Conservation (phyloP, 2,329 filamentous ascomycete species). For the Lojkania enalia region DNA sequence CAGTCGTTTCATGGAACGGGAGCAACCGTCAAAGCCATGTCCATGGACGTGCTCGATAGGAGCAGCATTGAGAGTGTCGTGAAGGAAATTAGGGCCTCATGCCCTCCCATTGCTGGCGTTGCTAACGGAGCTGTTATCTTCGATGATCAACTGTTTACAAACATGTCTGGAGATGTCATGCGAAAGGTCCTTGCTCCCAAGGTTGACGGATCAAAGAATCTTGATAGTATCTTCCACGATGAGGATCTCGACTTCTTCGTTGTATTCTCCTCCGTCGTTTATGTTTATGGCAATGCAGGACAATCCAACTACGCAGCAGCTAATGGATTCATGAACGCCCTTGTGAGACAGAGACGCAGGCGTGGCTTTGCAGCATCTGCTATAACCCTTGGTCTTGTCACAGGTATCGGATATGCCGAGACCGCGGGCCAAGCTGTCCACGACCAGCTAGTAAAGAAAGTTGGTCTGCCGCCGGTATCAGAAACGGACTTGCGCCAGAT, state of each 20-base stretch:
- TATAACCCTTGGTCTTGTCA: conserved; percentile 45
- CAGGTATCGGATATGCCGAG: conserved; percentile 49
- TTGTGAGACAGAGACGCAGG: conserved; percentile 43
- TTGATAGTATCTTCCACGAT: conserved; percentile 16
- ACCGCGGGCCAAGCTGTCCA: neutral
- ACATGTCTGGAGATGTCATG: conserved; percentile 10
- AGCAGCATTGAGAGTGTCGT: conserved; percentile 4
- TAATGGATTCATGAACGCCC: conserved; percentile 44
- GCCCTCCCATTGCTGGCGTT: conserved; percentile 20
- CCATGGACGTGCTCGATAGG: conserved; percentile 10
- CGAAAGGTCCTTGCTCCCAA: conserved; percentile 13
- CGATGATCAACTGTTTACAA: conserved; percentile 12
- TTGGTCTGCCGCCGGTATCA: conserved; percentile 10
- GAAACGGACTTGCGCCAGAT: conserved; percentile 20
- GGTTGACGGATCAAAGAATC: conserved; percentile 13
- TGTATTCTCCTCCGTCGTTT: conserved; percentile 22
- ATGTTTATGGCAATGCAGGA: conserved; percentile 11
- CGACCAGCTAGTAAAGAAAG: conserved; percentile 19
- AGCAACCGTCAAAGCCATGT: conserved; percentile 5
- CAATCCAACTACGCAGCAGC: conserved; percentile 21
- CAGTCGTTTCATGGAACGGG: conserved; percentile 8
- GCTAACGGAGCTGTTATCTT: conserved; percentile 21
- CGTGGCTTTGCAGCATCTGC: conserved; percentile 46
- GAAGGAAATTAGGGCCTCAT: conserved; percentile 4
- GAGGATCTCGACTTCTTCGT: conserved; percentile 26